Evolutionary conservation across 2,329 filamentous ascomycete genomes (phyloP), one percentile per base, ranked within the genome.

Genomic region (Tolypocladium pustulatum): DNA sequence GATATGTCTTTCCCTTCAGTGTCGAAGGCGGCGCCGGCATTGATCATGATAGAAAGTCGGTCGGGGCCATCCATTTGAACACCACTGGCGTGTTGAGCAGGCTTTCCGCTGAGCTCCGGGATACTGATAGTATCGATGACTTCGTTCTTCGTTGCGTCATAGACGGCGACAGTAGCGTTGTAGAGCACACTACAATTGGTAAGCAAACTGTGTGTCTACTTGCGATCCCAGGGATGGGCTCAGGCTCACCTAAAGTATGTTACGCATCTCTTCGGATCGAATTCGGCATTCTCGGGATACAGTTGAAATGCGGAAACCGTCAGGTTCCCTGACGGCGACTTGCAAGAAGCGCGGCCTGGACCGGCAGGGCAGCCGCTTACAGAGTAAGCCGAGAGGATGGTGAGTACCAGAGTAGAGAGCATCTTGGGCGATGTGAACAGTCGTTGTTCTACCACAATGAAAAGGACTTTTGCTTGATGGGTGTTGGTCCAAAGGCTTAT

Each of bases 21-120:
- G 15, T 69, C 68, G 58, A 71, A 75, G 12, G 73, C 67, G 4
- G 63, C 54, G 3, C 68, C 73, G 2, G 72, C 65, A 58, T 76
- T 70, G 12, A 72, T 61, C 38, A 73, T 66, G 57, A 75, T 67
- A 2, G 70, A 69, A n/a, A 73, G 65, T 41, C 69, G 62, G 36
- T 68, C 66, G 40, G 68, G 64, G 0, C 63, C 64, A 38, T 75
- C 73, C 56, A 71, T 65, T n/a, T 69, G 68, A 3, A 74, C 66
- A 30, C 72, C 73, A 52, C 72, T 72, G 10, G 71, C 54, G 27
- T 61, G 60, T 1, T 56, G 37, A 15, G 27, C 20, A 22, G n/a
- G 30, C 5, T 41, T 38, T 9, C 66, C 63, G 9, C 69, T 72
- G 25, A 75, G 64, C 2, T 65, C 66, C 0, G 67, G 65, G 38